Conservation (phyloP, 75 land plant genomes). For the Azolla pinnata region DNA sequence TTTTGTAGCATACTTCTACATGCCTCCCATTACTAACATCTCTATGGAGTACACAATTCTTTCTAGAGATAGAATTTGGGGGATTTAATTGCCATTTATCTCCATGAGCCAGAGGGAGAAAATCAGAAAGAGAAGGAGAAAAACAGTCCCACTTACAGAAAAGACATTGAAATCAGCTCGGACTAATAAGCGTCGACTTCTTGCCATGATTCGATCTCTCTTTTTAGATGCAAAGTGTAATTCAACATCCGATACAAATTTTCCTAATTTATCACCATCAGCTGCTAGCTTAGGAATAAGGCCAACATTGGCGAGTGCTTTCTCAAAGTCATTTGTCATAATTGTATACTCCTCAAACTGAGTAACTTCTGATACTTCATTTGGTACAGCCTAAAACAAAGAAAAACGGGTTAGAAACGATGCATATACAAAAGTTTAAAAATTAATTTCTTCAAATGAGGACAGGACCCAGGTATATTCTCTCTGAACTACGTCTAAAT, state of each 20-base stretch:
- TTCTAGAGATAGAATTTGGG: no score
- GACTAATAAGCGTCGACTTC: conserved; percentile 52
- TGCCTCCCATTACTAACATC: no score
- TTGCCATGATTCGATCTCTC: conserved; percentile 61
- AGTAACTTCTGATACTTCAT: conserved; percentile 61
- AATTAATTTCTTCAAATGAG: no score
- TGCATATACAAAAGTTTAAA: no score
- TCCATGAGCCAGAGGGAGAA: no score
- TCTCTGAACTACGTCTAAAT: no score
- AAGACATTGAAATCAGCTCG: conserved; percentile 43
- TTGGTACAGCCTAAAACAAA: conserved; percentile 80
- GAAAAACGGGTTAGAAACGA: no score
- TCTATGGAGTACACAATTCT: no score
- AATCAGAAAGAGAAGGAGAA: no score
- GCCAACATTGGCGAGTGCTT: conserved; percentile 34
- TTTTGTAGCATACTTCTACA: no score
- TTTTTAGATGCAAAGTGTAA: conserved; percentile 82
- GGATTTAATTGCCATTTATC: no score
- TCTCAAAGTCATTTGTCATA: conserved; percentile 66
- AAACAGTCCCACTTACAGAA: conserved; percentile 51
- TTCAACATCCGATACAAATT: conserved; percentile 76
- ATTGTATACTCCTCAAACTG: conserved; percentile 54
- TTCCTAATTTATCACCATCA: conserved; percentile 51
- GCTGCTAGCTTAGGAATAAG: conserved; percentile 47
- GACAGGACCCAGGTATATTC: no score